Base-by-base conservation (phyloP, 805 yeast genomes). In the Brettanomyces naardenensis region DNA sequence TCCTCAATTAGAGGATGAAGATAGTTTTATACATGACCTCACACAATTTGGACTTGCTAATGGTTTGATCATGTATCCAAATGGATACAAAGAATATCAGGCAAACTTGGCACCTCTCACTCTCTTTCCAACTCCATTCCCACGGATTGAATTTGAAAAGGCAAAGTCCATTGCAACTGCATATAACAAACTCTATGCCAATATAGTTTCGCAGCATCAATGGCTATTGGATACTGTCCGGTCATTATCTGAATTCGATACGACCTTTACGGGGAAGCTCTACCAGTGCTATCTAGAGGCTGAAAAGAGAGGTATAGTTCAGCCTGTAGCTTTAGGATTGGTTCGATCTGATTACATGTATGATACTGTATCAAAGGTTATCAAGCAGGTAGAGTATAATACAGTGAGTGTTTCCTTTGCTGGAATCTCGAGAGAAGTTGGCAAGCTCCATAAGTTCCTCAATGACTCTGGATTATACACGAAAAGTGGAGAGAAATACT, bases 401-500 rank as follows among this genome's bases (percentile, higher is more conserved):
- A 89, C 98, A 1, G 86, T 92, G 3, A 83, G 95, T 51, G 95
- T 90, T 3, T 89, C 97, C 1, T 92, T 92, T 64, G 96, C 95
- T 17, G 97, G 95, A 0, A 66, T 92, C 40, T 80, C 95, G 2
- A 58, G 87, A 11, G 83, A 80, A 54, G 90, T 86, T 19, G 83
- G 92, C 17, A 66, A 74, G 46, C 64, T 86, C 40, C 98, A 92
- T 59, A 58, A 68, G 17, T 85, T 72, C 49, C 59, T 82, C 51
- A 81, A 83, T 53, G 52, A 59, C 4, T 52, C 65, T 6, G 88
- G 88, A 3, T 58, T 60, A n/a, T 84, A 83, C 51, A 19, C 43
- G 17, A 52, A 62, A 4, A 66, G 66, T 31, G 53, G 69, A 1
- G 56, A 58, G 17, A 66, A 62, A 43, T 75, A 69, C 32, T 54